Percentiles rank a stretch among this genome's conserved stretches.
Conservation (phyloP, 2,329 filamentous ascomycete species). For the Chaetothyriales sp. region DNA sequence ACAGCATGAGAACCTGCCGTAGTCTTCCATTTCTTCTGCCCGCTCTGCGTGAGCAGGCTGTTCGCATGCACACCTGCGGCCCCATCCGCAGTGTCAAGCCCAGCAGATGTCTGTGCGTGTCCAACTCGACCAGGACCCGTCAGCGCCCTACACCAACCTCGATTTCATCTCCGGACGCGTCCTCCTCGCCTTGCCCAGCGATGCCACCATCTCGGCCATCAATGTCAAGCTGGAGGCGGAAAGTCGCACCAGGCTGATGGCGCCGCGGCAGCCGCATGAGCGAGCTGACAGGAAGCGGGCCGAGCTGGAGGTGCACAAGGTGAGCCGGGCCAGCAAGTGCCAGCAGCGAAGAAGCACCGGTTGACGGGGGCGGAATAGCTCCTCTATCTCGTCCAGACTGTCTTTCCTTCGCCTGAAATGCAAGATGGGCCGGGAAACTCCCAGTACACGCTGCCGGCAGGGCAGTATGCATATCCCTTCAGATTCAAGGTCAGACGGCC, state of each 20-base stretch:
- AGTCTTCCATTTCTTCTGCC: background rate
- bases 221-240: conserved; percentile 38
- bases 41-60: background rate
- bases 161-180: conserved; percentile 34
- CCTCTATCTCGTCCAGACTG: conserved; percentile 33
- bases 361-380: conserved; percentile 22
- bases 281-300: conserved; percentile 34
- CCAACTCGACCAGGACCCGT: conserved; percentile 29
- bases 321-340: conserved; percentile 16
- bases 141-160: conserved; percentile 34
- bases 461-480: conserved; percentile 37
- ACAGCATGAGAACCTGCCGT: background rate
- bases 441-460: conserved; percentile 32
- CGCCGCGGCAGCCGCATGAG: conserved; percentile 28
- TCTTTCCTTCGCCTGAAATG: conserved; percentile 33
- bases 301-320: conserved; percentile 38
- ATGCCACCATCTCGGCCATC: conserved; percentile 32
- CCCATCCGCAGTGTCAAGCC: background rate
- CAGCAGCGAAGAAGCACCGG: background rate
- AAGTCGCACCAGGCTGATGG: conserved; percentile 32
- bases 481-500: conserved; percentile 30
- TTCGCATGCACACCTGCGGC: background rate
- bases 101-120: conserved; percentile 32
- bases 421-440: conserved; percentile 21
- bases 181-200: conserved; percentile 28